phyloP scores from a whole-genome alignment of 768 basidiomycete species.

The Mrakia frigida region DNA sequence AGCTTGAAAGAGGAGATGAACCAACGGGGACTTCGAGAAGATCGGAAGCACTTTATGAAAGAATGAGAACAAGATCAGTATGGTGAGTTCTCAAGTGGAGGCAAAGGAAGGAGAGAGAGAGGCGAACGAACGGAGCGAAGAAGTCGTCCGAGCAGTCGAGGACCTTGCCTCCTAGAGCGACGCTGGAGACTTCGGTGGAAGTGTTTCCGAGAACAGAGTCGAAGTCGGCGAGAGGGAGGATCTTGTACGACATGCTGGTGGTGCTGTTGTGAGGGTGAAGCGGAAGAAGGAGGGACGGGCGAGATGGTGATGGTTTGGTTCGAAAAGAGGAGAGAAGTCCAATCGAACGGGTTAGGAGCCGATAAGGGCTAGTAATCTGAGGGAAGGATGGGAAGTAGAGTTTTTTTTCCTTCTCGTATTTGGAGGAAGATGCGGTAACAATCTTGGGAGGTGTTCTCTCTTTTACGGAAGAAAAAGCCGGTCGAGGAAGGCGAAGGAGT shows the following conservation, averaged over 20 bases:
- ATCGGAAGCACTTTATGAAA: conserved; percentile 53
- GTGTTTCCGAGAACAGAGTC: conserved; percentile 35
- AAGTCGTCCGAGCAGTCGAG: conserved; percentile 86
- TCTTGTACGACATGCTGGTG: conserved; percentile 23
- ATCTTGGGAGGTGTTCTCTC: no score
- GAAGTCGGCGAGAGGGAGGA: conserved; percentile 37
- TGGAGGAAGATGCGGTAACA: no score
- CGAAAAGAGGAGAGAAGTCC: not conserved
- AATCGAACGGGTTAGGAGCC: not conserved
- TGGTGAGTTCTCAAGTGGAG: not conserved
- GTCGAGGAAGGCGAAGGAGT: no score
- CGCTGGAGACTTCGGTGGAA: conserved; percentile 75
- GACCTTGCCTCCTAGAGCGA: conserved; percentile 70
- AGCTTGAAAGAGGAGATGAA: conserved; percentile 20
- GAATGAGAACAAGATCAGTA: no score
- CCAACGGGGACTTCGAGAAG: conserved; percentile 74
- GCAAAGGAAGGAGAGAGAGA: not conserved
- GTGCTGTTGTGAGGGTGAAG: not conserved
- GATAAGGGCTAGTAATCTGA: not conserved
- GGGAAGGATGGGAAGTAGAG: no score
- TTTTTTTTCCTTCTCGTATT: no score
- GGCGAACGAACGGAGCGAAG: conserved; percentile 60
- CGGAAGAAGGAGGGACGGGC: not conserved
- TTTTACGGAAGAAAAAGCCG: no score
- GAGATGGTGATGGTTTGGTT: not conserved